A percentile compares a stretch with the other conserved stretches of the same genome.
Conservation (phyloP, 805 yeast species). For the Brettanomyces naardenensis region DNA sequence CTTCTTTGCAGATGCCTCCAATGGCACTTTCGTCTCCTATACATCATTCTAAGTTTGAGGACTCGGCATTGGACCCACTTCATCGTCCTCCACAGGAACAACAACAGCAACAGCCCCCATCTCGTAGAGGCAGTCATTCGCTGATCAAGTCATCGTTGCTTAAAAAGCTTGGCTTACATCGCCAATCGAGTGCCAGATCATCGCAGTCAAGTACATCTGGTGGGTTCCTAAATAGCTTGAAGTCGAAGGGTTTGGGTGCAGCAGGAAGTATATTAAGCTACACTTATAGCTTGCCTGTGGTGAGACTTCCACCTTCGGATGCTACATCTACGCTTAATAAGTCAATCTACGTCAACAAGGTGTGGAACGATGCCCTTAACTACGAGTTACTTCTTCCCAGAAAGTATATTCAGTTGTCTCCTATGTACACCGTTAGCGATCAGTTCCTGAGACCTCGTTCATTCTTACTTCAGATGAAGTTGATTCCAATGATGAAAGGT, state of each 20-base stretch:
- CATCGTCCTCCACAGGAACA: background rate
- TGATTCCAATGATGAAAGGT: constrained; percentile 58
- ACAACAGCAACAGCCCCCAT: background rate
- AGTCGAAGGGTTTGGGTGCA: constrained; percentile 14
- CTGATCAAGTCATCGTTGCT: constrained; percentile 1
- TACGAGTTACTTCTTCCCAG: constrained; percentile 67
- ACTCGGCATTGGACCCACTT: constrained; percentile 2
- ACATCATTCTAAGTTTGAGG: constrained; percentile 17
- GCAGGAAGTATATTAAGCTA: constrained; percentile 26
- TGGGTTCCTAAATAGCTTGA: background rate
- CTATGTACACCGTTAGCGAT: constrained; percentile 20
- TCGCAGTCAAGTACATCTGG: background rate
- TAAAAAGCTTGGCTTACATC: constrained; percentile 1
- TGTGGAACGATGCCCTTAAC: constrained; percentile 65
- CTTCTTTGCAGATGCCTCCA: constrained; percentile 24
- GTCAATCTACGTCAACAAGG: constrained; percentile 67
- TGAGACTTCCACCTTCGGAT: constrained; percentile 48
- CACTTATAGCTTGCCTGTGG: constrained; percentile 35
- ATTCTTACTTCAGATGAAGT: constrained; percentile 49
- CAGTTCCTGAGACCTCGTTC: constrained; percentile 15
- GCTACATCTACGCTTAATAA: constrained; percentile 55
- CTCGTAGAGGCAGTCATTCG: background rate
- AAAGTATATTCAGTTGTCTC: constrained; percentile 59
- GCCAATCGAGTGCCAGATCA: constrained; percentile 1
- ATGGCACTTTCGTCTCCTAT: constrained; percentile 27